A percentile compares a stretch with the other conserved stretches of the same genome.
Evolutionary conservation across 2,329 filamentous ascomycete species (phyloP).

Genomic region (Monilinia polystroma): DNA sequence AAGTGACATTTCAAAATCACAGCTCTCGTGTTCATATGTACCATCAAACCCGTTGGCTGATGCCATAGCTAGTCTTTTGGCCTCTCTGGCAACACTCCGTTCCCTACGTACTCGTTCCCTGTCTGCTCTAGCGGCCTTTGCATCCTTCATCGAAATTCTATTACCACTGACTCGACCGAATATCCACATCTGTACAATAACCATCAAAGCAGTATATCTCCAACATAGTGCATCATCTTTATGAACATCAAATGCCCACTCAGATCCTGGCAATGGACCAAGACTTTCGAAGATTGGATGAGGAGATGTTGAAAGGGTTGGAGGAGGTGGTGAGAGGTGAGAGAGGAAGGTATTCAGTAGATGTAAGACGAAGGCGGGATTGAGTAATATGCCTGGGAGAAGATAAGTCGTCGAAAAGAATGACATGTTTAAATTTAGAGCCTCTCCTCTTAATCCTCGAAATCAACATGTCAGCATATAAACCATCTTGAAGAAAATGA

Average conservation of each 20-base stretch:
- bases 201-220: constrained; percentile 44
- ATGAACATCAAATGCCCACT: constrained; percentile 42
- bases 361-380: constrained; percentile 44
- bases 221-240: constrained; percentile 42
- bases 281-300: constrained; percentile 37
- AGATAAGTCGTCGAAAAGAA: constrained; percentile 37
- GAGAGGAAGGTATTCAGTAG: constrained; percentile 44
- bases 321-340: constrained; percentile 38
- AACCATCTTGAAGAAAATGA: neutral
- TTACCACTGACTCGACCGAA: constrained; percentile 39
- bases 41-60: neutral
- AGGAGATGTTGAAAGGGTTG: constrained; percentile 35
- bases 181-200: constrained; percentile 41
- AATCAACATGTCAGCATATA: constrained; percentile 18
- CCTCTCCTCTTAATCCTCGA: neutral
- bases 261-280: constrained; percentile 37
- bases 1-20: neutral
- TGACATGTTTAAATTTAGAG: constrained; percentile 29
- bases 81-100: neutral
- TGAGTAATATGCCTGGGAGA: constrained; percentile 43
- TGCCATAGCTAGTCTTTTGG: constrained; percentile 5
- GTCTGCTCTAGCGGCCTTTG: constrained; percentile 30
- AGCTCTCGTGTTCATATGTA: neutral
- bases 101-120: constrained; percentile 27
- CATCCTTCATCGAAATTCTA: constrained; percentile 31